Evolutionary conservation across 169 alveolate species (phyloP).

Genomic region (Cryptosporidium muris): DNA sequence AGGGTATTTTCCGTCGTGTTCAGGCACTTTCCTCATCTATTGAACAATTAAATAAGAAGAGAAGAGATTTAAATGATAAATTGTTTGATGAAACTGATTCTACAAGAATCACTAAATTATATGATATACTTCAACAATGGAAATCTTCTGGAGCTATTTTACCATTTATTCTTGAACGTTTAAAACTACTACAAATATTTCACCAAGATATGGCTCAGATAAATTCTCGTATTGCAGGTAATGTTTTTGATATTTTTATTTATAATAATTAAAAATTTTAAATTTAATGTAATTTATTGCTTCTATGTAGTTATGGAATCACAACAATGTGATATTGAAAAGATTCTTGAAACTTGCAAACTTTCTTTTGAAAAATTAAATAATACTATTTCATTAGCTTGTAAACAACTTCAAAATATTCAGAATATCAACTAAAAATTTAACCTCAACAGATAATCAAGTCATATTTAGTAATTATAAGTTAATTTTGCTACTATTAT

Average conservation of each 20-base stretch:
- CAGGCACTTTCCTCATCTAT: constrained; percentile 72
- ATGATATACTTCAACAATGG: constrained; percentile 65
- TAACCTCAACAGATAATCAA: too few relatives aligned
- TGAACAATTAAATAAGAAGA: constrained; percentile 61
- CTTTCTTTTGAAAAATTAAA: constrained; percentile 28
- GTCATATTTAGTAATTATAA: too few relatives aligned
- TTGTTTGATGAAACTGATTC: constrained; percentile 63
- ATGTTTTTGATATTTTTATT: background rate
- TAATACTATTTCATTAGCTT: constrained; percentile 26
- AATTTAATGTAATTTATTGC: background rate
- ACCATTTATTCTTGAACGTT: constrained; percentile 55
- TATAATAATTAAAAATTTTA: background rate
- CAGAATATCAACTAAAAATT: background rate
- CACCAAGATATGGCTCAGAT: constrained; percentile 63
- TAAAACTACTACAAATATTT: constrained; percentile 27
- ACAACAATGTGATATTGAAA: constrained; percentile 56
- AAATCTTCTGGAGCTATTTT: constrained; percentile 50
- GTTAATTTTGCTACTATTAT: too few relatives aligned
- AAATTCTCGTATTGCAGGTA: constrained; percentile 56
- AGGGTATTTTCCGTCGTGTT: constrained; percentile 75
- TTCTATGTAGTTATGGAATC: constrained; percentile 48
- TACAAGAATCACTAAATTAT: constrained; percentile 29
- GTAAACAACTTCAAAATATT: constrained; percentile 32
- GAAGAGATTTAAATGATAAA: constrained; percentile 52
- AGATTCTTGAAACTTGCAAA: constrained; percentile 40